A percentile compares a stretch with the other conserved stretches of the same genome.
Conservation (phyloP, 306 rosid genomes). For the Cicer arietinum region DNA sequence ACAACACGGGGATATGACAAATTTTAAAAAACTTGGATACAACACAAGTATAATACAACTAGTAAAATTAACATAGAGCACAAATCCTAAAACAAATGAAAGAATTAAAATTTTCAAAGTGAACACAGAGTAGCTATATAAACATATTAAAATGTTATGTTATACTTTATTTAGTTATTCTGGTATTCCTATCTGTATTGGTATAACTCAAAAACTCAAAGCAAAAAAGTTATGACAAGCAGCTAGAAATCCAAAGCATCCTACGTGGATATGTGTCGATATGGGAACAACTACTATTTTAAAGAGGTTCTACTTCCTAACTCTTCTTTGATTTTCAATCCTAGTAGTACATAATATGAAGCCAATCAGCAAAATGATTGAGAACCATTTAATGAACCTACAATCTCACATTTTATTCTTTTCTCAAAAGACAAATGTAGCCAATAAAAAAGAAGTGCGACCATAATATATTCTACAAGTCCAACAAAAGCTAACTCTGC, state of each 20-base stretch:
- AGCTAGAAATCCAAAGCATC: neutral
- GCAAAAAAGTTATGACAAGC: neutral
- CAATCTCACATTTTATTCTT: neutral
- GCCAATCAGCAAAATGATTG: slow-evolving; percentile 22
- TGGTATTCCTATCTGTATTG: neutral
- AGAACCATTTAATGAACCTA: slow-evolving; percentile 9
- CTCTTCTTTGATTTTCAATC: neutral
- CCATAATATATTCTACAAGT: neutral
- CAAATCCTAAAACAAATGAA: neutral
- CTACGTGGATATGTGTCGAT: neutral
- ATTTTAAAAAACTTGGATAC: neutral
- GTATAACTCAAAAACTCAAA: neutral
- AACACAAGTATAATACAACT: neutral
- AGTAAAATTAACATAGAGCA: neutral
- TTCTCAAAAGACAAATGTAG: neutral
- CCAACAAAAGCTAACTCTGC: neutral
- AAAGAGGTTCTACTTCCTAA: neutral
- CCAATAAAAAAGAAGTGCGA: slow-evolving; percentile 22
- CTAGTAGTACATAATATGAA: slow-evolving; percentile 11
- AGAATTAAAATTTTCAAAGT: neutral
- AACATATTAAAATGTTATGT: neutral
- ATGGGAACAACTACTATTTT: neutral
- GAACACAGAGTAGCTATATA: neutral
- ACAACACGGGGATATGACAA: neutral
- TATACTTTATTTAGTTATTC: neutral